Conservation (phyloP, 2,329 filamentous ascomycete genomes). For the Cryphonectria parasitica region DNA sequence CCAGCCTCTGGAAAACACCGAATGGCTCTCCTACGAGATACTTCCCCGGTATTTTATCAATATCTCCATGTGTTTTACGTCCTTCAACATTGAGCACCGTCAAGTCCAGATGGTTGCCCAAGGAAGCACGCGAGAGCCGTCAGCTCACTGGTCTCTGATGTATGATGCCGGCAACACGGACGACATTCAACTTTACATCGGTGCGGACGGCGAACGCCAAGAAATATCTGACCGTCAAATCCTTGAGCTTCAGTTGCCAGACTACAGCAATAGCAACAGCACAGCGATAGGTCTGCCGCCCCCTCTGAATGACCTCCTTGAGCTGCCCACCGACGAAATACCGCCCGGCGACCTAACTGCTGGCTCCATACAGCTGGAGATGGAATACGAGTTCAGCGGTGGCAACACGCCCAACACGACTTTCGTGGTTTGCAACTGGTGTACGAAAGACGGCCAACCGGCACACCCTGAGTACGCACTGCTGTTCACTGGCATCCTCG, state of each 20-base stretch:
- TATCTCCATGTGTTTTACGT: slow-evolving; percentile 2
- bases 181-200: not conserved
- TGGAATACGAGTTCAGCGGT: not conserved
- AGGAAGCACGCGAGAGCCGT: not conserved
- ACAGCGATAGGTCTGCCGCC: not conserved
- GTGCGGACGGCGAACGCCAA: not conserved
- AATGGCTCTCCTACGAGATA: slow-evolving; percentile 11
- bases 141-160: not conserved
- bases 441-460: not conserved
- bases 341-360: slow-evolving; percentile 3
- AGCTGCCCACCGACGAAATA: not conserved
- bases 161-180: not conserved
- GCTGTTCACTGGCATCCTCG: not conserved
- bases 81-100: slow-evolving; percentile 10
- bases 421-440: not conserved
- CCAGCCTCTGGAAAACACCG: not conserved
- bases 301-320: not conserved
- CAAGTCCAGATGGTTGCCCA: not conserved
- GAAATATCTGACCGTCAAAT: not conserved
- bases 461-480: not conserved
- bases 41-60: slow-evolving; percentile 11
- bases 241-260: not conserved
- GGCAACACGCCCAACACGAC: not conserved
- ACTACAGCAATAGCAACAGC: not conserved
- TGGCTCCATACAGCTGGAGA: not conserved